Evolutionary conservation across 75 land plant species (phyloP).

Genomic region (Larix kaempferi): DNA sequence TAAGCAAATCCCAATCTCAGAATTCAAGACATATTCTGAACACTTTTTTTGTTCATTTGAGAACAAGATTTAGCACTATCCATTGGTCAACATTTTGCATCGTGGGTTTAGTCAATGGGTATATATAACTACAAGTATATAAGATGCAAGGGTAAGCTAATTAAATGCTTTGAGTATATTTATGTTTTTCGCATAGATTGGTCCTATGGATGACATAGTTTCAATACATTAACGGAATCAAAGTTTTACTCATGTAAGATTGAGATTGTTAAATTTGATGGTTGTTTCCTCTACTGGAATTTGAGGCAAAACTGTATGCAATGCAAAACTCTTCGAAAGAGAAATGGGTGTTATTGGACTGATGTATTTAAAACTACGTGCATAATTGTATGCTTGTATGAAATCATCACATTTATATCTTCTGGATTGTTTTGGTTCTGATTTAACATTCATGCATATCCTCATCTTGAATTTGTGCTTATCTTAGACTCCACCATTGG

Average conservation of each 20-base stretch:
- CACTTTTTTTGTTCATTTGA: neutral
- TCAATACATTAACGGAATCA: neutral
- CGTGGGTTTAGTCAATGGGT: neutral
- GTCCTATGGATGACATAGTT: slow-evolving; percentile 3
- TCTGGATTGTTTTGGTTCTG: slow-evolving; percentile 1
- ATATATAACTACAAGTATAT: neutral
- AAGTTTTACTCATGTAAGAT: neutral
- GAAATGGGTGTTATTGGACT: neutral
- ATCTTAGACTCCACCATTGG: neutral
- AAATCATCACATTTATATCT: neutral
- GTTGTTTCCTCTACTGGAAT: neutral
- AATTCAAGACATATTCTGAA: neutral
- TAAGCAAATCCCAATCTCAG: neutral
- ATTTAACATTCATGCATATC: neutral
- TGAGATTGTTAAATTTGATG: too few species aligned
- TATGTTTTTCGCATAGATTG: neutral
- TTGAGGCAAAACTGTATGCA: neutral
- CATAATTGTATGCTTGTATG: neutral
- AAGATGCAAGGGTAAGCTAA: neutral
- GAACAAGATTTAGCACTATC: neutral
- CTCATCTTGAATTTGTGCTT: neutral
- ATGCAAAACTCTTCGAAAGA: neutral
- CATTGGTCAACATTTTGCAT: neutral
- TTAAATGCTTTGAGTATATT: neutral
- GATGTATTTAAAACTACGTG: neutral